Conservation (phyloP, 176 grass and related monocot species). For the Aegilops longissima region DNA sequence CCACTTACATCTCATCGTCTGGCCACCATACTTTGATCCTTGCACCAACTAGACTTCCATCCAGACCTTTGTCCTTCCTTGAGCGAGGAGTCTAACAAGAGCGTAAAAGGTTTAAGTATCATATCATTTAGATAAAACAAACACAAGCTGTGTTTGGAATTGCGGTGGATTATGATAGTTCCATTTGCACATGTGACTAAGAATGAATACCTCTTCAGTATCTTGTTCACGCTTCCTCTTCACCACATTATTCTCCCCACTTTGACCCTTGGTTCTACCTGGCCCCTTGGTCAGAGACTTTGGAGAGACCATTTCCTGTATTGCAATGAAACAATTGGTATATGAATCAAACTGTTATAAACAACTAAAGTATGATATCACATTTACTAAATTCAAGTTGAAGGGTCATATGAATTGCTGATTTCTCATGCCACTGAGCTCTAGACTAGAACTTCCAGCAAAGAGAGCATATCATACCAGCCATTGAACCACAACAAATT, state of each 20-base stretch:
- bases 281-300: constrained; percentile 45
- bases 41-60: constrained; percentile 61
- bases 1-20: constrained; percentile 78
- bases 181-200: background rate
- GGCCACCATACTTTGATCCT: constrained; percentile 99
- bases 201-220: constrained; percentile 46
- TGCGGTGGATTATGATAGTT: background rate
- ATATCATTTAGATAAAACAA: constrained; percentile 5
- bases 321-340: constrained; percentile 28
- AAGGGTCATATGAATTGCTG: background rate
- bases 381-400: constrained; percentile 9
- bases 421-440: background rate
- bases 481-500: background rate
- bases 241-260: constrained; percentile 40
- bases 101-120: constrained; percentile 25
- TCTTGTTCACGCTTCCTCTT: constrained; percentile 66
- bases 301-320: constrained; percentile 61
- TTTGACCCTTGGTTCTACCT: constrained; percentile 50
- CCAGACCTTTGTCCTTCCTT: constrained; percentile 61
- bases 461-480: background rate
- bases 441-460: background rate
- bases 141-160: background rate
- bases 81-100: constrained; percentile 46
- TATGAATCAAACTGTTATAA: constrained; percentile 13
- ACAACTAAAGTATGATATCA: background rate